Percentiles rank a stretch among this genome's conserved stretches.
Conservation (phyloP, 2,329 filamentous ascomycete species). For the Trichothecium sympodiale region DNA sequence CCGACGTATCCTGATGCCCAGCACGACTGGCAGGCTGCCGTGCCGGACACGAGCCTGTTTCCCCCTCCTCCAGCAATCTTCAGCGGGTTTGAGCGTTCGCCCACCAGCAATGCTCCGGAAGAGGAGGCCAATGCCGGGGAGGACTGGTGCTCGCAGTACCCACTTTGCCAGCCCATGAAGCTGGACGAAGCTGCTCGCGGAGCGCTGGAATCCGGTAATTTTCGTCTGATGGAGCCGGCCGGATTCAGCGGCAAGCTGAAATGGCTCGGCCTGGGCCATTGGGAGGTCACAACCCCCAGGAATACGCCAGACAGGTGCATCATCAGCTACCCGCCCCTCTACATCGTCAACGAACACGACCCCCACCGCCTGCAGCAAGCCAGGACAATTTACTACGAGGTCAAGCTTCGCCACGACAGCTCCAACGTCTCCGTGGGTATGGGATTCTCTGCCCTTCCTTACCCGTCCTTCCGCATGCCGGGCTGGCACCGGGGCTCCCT, state of each 20-base stretch:
- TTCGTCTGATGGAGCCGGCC: slow-evolving; percentile 41
- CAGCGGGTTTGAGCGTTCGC: slow-evolving; percentile 50
- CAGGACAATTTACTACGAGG: slow-evolving; percentile 61
- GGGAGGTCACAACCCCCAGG: slow-evolving; percentile 30
- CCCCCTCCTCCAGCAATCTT: slow-evolving; percentile 62
- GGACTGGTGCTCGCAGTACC: slow-evolving; percentile 52
- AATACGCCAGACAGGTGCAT: slow-evolving; percentile 51
- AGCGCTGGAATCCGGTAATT: slow-evolving; percentile 38
- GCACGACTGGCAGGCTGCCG: slow-evolving; percentile 61
- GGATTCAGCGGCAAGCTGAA: slow-evolving; percentile 35
- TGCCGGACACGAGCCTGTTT: slow-evolving; percentile 62
- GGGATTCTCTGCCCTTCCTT: slow-evolving; percentile 63
- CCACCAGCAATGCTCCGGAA: slow-evolving; percentile 57
- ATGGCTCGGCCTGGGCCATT: slow-evolving; percentile 37
- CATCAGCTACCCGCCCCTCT: slow-evolving; percentile 58
- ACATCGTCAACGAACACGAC: slow-evolving; percentile 48
- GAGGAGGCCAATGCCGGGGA: slow-evolving; percentile 54
- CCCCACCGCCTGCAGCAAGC: slow-evolving; percentile 28
- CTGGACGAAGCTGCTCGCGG: slow-evolving; percentile 32
- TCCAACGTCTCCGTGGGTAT: slow-evolving; percentile 48
- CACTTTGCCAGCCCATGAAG: slow-evolving; percentile 42
- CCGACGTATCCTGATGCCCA: slow-evolving; percentile 16
- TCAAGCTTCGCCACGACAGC: slow-evolving; percentile 40
- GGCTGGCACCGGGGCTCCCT: slow-evolving; percentile 71
- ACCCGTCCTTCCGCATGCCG: slow-evolving; percentile 65